Conservation (phyloP, 2,329 filamentous ascomycete species). For the Alternaria incomplexa region DNA sequence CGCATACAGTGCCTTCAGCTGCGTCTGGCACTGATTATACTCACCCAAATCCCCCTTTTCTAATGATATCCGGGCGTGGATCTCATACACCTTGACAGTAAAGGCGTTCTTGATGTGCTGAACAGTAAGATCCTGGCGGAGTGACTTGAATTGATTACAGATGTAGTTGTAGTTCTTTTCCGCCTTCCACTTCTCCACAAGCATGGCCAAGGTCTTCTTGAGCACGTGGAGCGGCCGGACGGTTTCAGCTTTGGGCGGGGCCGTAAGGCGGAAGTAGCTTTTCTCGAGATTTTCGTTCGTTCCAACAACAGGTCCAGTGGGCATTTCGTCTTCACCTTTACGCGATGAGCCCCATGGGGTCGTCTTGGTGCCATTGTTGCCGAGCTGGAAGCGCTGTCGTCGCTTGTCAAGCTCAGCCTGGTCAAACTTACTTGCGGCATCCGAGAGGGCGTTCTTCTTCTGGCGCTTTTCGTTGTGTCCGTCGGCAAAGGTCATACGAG, state of each 20-base stretch:
- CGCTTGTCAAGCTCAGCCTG: constrained; percentile 86
- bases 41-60: constrained; percentile 99
- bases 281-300: constrained; percentile 87
- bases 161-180: constrained; percentile 97
- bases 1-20: constrained; percentile 89
- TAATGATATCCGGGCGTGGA: constrained; percentile 94
- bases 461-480: constrained; percentile 54
- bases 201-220: constrained; percentile 80
- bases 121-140: constrained; percentile 96
- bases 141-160: constrained; percentile 98
- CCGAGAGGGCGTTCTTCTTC: constrained; percentile 55
- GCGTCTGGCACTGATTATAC: constrained; percentile 99
- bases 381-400: constrained; percentile 79
- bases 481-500: constrained; percentile 72
- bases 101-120: constrained; percentile 97
- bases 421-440: constrained; percentile 84
- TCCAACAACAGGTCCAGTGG: constrained; percentile 77
- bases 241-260: constrained; percentile 83
- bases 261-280: constrained; percentile 90
- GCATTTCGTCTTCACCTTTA: constrained; percentile 57
- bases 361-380: constrained; percentile 59
- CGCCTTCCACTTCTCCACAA: constrained; percentile 93
- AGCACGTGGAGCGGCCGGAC: constrained; percentile 85
- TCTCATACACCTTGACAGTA: constrained; percentile 95
- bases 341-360: constrained; percentile 56